These are phyloP conservation scores for Phytophthora pistaciae DNA, from an alignment of 352 stramenopile genomes.

Conservation along the genomic window DNA sequence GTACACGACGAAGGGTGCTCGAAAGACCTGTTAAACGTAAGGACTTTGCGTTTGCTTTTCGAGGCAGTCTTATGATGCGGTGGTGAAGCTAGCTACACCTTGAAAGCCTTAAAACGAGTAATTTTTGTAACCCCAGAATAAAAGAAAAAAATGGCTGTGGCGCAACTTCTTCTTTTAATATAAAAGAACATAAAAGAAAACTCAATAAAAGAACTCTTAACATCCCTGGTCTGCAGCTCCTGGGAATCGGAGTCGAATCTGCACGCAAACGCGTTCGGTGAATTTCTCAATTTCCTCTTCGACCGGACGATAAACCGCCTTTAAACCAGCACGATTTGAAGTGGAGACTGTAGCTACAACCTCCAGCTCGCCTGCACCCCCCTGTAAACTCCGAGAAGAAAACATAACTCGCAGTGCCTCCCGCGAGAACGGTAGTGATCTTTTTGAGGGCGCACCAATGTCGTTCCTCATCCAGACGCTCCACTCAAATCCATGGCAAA, in stretches of 20 bases:
- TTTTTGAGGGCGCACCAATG: background rate
- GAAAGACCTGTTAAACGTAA: too few species aligned
- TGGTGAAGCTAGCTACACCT: too few species aligned
- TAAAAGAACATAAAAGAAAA: too few species aligned
- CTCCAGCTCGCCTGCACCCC: background rate
- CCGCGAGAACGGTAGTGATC: background rate
- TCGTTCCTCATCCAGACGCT: constrained; percentile 32
- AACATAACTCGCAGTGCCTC: background rate
- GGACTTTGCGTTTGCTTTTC: too few species aligned
- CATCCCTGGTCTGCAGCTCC: too few species aligned
- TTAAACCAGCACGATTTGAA: background rate
- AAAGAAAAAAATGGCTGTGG: too few species aligned
- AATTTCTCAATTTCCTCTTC: background rate
- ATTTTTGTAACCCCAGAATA: too few species aligned
- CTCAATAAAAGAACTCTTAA: too few species aligned
- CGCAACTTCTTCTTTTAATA: too few species aligned
- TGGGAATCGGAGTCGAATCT: background rate
- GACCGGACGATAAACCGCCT: background rate
- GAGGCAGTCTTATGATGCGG: too few species aligned
- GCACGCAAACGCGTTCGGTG: background rate
- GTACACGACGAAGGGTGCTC: too few species aligned
- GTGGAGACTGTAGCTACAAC: background rate
- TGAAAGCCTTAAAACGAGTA: too few species aligned
- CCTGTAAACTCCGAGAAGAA: background rate
- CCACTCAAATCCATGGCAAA: constrained; percentile 48